Conservation (phyloP, 352 stramenopile genomes). For the Albugo candida region DNA sequence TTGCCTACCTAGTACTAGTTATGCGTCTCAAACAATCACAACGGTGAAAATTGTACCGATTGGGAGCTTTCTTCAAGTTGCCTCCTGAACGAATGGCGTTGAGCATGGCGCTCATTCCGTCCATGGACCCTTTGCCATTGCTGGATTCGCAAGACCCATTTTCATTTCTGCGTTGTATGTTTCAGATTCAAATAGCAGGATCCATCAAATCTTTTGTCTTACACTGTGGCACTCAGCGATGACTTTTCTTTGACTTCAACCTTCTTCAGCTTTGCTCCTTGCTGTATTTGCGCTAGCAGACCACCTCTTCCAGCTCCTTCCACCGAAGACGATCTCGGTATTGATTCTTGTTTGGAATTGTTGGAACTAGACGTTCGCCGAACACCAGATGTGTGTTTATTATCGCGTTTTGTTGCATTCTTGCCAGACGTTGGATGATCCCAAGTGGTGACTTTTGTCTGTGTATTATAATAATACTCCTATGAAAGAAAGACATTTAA, state of each 20-base stretch:
- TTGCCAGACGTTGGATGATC: slow-evolving; percentile 24
- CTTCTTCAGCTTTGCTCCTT: slow-evolving; percentile 57
- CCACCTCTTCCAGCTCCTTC: slow-evolving; percentile 23
- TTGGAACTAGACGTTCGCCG: not conserved
- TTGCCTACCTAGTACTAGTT: not conserved
- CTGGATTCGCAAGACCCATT: slow-evolving; percentile 7
- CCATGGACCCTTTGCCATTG: slow-evolving; percentile 10
- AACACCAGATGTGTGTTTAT: too few species aligned
- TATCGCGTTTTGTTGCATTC: slow-evolving; percentile 13
- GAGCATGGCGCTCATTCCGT: slow-evolving; percentile 48
- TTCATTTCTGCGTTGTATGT: slow-evolving; percentile 6
- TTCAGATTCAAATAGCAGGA: not conserved
- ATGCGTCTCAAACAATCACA: too few species aligned
- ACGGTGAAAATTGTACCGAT: slow-evolving; percentile 1
- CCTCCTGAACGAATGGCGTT: slow-evolving; percentile 45
- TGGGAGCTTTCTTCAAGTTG: slow-evolving; percentile 32
- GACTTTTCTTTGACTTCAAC: slow-evolving; percentile 51
- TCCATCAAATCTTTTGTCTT: not conserved
- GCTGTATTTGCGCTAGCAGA: slow-evolving; percentile 49
- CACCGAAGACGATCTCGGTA: slow-evolving; percentile 2
- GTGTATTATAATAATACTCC: slow-evolving; percentile 84
- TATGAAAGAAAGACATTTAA: slow-evolving; percentile 6
- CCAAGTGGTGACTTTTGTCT: slow-evolving; percentile 79
- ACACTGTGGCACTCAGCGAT: slow-evolving; percentile 23
- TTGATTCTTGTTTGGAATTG: slow-evolving; percentile 11